Percentiles rank a stretch among this genome's conserved stretches.
phyloP scores from a whole-genome alignment of 2,329 filamentous ascomycete species.

The Teratosphaeria destructans region DNA sequence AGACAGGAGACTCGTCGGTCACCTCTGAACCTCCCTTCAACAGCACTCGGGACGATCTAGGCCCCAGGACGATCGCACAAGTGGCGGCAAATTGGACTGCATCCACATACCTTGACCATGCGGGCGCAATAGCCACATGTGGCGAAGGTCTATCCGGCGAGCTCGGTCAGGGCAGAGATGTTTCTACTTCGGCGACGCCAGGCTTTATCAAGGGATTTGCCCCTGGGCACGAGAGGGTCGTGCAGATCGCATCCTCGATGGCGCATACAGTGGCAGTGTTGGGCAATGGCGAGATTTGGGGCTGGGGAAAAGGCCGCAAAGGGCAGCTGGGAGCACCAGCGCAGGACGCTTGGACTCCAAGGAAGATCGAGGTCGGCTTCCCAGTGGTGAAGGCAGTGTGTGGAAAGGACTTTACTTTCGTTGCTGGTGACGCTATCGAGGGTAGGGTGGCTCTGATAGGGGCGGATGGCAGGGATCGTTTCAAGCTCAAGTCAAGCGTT shows the following conservation, averaged over 20 bases:
- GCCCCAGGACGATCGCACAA: neutral
- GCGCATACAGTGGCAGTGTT: slow-evolving; percentile 67
- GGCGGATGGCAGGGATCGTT: slow-evolving; percentile 61
- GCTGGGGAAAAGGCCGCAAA: slow-evolving; percentile 82
- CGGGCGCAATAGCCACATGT: slow-evolving; percentile 49
- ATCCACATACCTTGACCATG: slow-evolving; percentile 49
- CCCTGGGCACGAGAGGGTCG: slow-evolving; percentile 29
- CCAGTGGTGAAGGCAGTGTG: slow-evolving; percentile 58
- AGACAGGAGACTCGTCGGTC: neutral
- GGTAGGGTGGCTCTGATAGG: slow-evolving; percentile 61
- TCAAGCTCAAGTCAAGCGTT: slow-evolving; percentile 35
- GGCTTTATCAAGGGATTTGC: slow-evolving; percentile 31
- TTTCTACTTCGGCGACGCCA: slow-evolving; percentile 55
- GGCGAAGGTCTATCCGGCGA: slow-evolving; percentile 63
- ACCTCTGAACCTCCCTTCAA: neutral
- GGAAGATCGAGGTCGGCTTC: slow-evolving; percentile 53
- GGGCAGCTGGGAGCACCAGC: slow-evolving; percentile 62
- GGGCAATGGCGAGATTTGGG: slow-evolving; percentile 65
- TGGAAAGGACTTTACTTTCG: slow-evolving; percentile 74
- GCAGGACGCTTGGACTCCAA: slow-evolving; percentile 47
- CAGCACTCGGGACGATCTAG: neutral
- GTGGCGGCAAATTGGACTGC: slow-evolving; percentile 63
- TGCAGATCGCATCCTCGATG: slow-evolving; percentile 62
- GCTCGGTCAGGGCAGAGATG: slow-evolving; percentile 45
- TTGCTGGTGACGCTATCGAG: slow-evolving; percentile 45